A percentile compares a stretch with the other conserved stretches of the same genome.
Evolutionary conservation across 2,329 filamentous ascomycete species (phyloP).

Genomic region (Colletotrichum filicis): DNA sequence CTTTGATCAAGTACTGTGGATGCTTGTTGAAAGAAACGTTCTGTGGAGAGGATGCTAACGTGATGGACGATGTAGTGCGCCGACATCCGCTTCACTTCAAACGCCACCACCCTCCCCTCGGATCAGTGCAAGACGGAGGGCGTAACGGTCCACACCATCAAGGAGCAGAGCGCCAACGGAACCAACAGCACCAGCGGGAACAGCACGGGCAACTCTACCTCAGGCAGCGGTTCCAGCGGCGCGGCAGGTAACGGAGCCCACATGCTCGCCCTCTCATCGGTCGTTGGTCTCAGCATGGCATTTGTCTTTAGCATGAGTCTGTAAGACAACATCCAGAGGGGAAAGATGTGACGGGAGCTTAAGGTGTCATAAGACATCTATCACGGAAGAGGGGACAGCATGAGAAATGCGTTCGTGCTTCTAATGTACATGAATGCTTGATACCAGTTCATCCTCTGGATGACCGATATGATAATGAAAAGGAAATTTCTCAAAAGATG

Average conservation of each 20-base stretch:
- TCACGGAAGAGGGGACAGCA: not conserved
- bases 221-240: conserved; percentile 24
- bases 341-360: too few species aligned
- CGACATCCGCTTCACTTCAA: conserved; percentile 74
- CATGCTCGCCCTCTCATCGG: conserved; percentile 45
- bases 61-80: conserved; percentile 65
- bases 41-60: conserved; percentile 21
- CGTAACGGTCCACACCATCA: conserved; percentile 52
- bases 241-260: conserved; percentile 35
- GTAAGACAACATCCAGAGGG: conserved; percentile 36
- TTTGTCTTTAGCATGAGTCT: conserved; percentile 51
- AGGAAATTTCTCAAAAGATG: not conserved
- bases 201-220: conserved; percentile 29
- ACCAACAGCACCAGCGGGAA: conserved; percentile 24
- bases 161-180: conserved; percentile 41
- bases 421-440: conserved; percentile 35
- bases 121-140: conserved; percentile 69
- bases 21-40: too few species aligned
- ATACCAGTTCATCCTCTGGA: conserved; percentile 28
- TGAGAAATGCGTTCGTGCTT: conserved; percentile 27
- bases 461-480: not conserved
- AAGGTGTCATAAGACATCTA: too few species aligned
- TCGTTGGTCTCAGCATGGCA: conserved; percentile 50
- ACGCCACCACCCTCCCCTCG: conserved; percentile 56
- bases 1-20: not conserved